A percentile compares a stretch with the other conserved stretches of the same genome.
Evolutionary conservation across 768 basidiomycete genomes (phyloP).

Genomic region (Tremella fuciformis): DNA sequence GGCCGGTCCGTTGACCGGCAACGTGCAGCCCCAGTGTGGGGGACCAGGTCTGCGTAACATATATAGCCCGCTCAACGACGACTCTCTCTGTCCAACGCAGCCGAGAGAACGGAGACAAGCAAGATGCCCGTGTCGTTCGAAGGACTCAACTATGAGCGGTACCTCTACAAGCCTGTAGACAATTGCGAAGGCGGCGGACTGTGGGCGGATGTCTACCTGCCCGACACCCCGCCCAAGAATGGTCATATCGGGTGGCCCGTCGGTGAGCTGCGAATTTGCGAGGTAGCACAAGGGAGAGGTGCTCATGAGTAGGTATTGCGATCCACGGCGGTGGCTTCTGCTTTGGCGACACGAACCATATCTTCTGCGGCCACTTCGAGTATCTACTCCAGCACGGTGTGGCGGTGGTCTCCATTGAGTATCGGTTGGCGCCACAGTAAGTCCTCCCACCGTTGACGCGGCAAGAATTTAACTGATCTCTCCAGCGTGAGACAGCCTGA

Average conservation of each 20-base stretch:
- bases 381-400: constrained; percentile 3
- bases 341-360: constrained; percentile 3
- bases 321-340: constrained; percentile 3
- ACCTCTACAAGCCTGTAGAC: background rate
- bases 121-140: constrained; percentile 7
- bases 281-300: background rate
- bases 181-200: background rate
- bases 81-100: too few species aligned
- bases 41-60: too few species aligned
- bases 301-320: background rate
- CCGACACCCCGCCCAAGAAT: background rate
- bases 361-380: constrained; percentile 4
- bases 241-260: background rate
- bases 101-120: background rate
- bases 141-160: constrained; percentile 2
- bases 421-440: constrained; percentile 7
- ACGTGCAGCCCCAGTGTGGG: too few species aligned
- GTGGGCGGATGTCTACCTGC: constrained; percentile 3
- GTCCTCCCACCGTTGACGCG: background rate
- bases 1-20: too few species aligned
- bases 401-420: background rate
- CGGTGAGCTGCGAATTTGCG: background rate
- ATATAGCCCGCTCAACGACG: too few species aligned
- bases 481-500: background rate
- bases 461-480: background rate